Percentiles rank a stretch among this genome's conserved stretches.
Conservation (phyloP, 1,284 basidiomycete species). For the Ceratobasidium papillatum region DNA sequence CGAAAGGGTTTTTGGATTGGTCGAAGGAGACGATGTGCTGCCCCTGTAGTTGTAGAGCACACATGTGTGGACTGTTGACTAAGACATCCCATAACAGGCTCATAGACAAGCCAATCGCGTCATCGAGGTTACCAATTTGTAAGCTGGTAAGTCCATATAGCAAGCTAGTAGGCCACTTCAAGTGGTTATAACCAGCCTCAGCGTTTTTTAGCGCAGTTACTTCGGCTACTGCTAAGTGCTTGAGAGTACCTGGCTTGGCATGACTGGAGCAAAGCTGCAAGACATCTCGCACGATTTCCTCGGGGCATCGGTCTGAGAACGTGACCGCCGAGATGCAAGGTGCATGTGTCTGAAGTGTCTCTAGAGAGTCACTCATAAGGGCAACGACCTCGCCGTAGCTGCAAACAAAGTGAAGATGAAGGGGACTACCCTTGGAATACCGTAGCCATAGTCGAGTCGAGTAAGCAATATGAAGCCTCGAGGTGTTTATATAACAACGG, state of each 20-base stretch:
- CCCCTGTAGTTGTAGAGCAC: not conserved
- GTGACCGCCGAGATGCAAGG: not conserved
- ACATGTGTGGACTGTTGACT: not conserved
- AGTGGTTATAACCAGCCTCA: not conserved
- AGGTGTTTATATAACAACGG: not conserved
- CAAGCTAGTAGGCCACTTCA: not conserved
- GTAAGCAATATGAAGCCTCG: not conserved
- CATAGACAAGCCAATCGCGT: not conserved
- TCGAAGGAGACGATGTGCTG: not conserved
- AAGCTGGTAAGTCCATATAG: not conserved
- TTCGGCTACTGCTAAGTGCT: not conserved
- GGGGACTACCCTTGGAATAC: not conserved
- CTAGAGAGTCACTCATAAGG: not conserved
- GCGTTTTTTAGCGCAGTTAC: not conserved
- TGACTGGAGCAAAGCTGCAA: not conserved
- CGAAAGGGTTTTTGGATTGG: not conserved
- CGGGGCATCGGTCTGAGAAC: not conserved
- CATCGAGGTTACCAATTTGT: not conserved
- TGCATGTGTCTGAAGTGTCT: not conserved
- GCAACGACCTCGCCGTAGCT: not conserved
- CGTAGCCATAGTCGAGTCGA: not conserved
- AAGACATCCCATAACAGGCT: not conserved
- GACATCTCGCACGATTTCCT: not conserved
- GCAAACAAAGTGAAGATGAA: not conserved
- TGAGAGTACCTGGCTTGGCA: not conserved